phyloP scores from a whole-genome alignment of 805 yeast species.

The Kuraishia hungarica region DNA sequence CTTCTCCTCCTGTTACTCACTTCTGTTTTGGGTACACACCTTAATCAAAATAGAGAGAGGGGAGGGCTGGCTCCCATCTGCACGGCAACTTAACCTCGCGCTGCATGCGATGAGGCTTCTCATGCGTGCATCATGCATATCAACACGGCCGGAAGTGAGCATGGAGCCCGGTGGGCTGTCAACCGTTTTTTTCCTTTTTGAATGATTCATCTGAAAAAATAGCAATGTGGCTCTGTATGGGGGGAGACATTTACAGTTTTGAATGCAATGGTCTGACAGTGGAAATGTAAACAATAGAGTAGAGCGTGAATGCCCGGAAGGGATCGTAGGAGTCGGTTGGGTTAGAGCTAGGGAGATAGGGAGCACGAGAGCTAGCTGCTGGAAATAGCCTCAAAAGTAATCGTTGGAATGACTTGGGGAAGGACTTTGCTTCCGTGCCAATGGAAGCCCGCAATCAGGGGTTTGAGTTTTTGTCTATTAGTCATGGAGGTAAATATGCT shows the following conservation, averaged over 20 bases:
- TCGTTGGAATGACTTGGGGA: not conserved
- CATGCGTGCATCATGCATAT: not conserved
- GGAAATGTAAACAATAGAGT: not conserved
- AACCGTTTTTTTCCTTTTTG: not conserved
- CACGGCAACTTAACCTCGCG: not conserved
- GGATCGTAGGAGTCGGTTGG: not conserved
- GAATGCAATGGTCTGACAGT: not conserved
- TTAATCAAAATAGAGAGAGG: not conserved
- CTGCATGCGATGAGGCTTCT: not conserved
- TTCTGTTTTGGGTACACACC: not conserved
- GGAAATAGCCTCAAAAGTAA: not conserved
- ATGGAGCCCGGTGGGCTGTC: not conserved
- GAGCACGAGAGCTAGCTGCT: too few relatives aligned
- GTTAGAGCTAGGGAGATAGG: too few relatives aligned
- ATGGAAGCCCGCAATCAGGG: not conserved
- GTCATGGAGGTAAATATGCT: too few relatives aligned
- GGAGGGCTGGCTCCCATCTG: not conserved
- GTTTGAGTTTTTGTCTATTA: too few relatives aligned
- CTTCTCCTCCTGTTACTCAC: not conserved
- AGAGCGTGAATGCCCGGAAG: not conserved
- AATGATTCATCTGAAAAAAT: not conserved
- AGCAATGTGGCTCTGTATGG: not conserved
- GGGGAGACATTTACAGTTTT: not conserved
- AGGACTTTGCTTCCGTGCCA: not conserved
- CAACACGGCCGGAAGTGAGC: not conserved